Evolutionary conservation across 257 asterid species (phyloP).

Genomic region (Solanum corneliomulleri): DNA sequence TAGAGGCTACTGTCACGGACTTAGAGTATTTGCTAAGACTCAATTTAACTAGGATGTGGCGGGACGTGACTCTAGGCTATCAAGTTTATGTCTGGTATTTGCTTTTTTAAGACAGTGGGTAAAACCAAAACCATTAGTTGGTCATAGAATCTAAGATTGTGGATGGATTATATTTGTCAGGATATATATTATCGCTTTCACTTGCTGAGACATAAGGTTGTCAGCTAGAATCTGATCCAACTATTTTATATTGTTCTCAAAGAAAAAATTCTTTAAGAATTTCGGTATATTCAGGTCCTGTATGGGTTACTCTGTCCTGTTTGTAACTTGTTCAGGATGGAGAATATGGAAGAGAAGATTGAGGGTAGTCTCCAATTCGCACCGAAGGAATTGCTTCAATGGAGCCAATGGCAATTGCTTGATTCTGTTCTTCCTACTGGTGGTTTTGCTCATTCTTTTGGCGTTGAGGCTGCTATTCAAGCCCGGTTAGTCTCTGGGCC

Average conservation of each 20-base stretch:
- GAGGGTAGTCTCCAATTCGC: not conserved
- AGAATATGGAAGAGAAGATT: slow-evolving; percentile 5
- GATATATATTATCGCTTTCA: not conserved
- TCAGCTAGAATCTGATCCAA: not conserved
- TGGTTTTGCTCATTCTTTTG: slow-evolving; percentile 94
- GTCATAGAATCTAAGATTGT: not conserved
- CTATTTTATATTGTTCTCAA: not conserved
- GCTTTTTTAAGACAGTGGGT: not conserved
- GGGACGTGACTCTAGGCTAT: not conserved
- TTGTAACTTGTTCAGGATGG: not conserved
- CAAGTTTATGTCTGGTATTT: not conserved
- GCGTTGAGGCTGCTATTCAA: slow-evolving; percentile 89
- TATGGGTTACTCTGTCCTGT: not conserved
- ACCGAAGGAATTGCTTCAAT: slow-evolving; percentile 16
- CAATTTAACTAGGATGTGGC: too few species aligned
- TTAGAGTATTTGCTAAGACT: too few species aligned
- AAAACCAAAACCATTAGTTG: not conserved
- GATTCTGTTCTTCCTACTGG: slow-evolving; percentile 96
- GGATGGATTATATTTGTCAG: not conserved
- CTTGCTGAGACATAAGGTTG: not conserved
- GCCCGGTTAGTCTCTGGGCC: slow-evolving; percentile 41
- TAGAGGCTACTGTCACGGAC: too few species aligned
- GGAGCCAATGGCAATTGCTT: slow-evolving; percentile 92
- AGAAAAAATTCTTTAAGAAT: not conserved
- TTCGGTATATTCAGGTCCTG: not conserved